Base-by-base conservation (phyloP, 73 alveolate genomes). In the Paramecium sonneborni region DNA sequence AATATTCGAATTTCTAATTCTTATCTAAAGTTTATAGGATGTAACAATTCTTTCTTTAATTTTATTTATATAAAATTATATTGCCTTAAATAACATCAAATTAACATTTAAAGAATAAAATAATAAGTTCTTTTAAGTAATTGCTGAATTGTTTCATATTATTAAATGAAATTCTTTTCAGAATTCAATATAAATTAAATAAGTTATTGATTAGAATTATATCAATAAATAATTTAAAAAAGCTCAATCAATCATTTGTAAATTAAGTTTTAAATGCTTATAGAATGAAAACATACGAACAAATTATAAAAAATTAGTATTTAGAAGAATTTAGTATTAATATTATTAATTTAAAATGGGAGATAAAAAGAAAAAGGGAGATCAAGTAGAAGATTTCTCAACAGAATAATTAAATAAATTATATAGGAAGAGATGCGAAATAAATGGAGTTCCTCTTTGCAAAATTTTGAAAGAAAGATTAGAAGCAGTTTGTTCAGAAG, bases 301-400 rank as follows among this genome's bases (percentile, higher is more conserved):
- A n/a, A n/a, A n/a, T n/a, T 52, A 18, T 4, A n/a, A 30, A 52
- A 52, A 52, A 52, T 52, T 52, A 52, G 20, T 3, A 48, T 48
- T 39, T 39, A 39, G 57, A 10, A 14, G 12, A 11, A 44, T 11
- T 9, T 11, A 11, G 8, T 52, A 52, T 24, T 52, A 52, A 15
- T 52, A 52, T 1, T 52, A 52, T 52, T 52, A n/a, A 52, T 52
- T 18, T 52, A n/a, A 41, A 8, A 88, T 88, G 94, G 94, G 91
- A 48, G 91, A 70, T 72, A 88, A 88, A 30, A 88, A 72, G 68
- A 88, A 88, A 62, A 88, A 88, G 67, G 94, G 94, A 68, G 94
- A 82, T 69, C 46, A 82, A 70, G 94, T 57, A 18, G 94, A 88
- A 46, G 94, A 88, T 72, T 62, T 69, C 34, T 88, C 91, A 24